Base-by-base conservation (phyloP, 495 filamentous ascomycete genomes). In the Penicillium canescens region DNA sequence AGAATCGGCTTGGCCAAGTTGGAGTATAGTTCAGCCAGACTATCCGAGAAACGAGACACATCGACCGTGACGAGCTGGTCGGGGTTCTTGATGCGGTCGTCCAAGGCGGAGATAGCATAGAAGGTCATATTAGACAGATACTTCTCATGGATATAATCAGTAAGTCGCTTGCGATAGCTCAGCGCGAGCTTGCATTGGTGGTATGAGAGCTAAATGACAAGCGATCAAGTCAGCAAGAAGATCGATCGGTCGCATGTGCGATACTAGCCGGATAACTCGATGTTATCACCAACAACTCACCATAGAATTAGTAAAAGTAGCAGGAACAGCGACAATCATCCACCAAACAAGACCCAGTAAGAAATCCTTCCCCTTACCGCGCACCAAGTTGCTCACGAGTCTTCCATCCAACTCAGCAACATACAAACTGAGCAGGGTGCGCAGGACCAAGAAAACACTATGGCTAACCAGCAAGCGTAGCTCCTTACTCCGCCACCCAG, bases 231-330 rank as follows among this genome's bases (percentile, higher is more conserved):
- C 45, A 64, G 50, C 48, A 49, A 33, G 31, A 33, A 36, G 7
- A 39, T 34, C 42, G 26, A 44, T 36, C 51, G 51, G 57, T 64
- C 52, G 56, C 54, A 56, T 34, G 12, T n/a, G 2, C 14, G 24
- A 7, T 10, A 18, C 24, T 24, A 20, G 28, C 26, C 2, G 3
- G 18, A 31, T 12, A 46, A 10, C 9, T 11, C 2, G 4, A 2
- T 13, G 4, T 23, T 7, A 18, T 43, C 9, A 24, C 28, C 18
- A 37, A n/a, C 11, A 16, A 73, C 87, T 67, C 68, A 95, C 89
- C 95, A 98, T 98, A 2, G 94, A 97, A 71, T 98, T 98, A 21
- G 94, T 98, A 60, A 98, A 98, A 0, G 95, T 97, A 14, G 94
- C 95, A 4, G 94, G 94, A n/a, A 98, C 79, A 39, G 94, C 92